Base-by-base conservation (phyloP, 139 green algal genomes). In the Auxenochlorella pyrenoidosa region DNA sequence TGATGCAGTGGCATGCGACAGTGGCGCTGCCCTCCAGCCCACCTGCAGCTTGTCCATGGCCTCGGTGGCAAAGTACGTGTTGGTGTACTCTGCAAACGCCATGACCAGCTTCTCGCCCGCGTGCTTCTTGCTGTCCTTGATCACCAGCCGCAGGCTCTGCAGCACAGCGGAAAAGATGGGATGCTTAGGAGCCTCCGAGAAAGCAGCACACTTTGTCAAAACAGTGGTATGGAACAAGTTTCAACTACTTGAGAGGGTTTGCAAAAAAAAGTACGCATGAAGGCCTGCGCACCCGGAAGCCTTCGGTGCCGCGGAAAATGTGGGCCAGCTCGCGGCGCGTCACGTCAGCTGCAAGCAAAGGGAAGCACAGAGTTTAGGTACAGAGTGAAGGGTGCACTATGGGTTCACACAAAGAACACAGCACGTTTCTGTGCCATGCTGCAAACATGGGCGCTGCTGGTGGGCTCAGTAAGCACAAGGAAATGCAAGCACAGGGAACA, bases 281-380 rank as follows among this genome's bases (percentile, higher is more conserved):
- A 72, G 6, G 10, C 34, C 5, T 8, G 12, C 75, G 30, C 58
- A 94, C 93, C 93, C 91, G 82, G 84, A 91, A 97, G 40, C 94
- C 94, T 38, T 90, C 87, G 43, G 93, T 94, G 40, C 89, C 90
- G 1, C 94, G 86, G 89, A 97, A 96, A 86, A 97, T 95, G 90
- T 97, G 94, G 2, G 87, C 78, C 22, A 94, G 47, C 92, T 97
- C 94, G 0, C 94, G 88, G 79, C 88, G 90, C 3, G 78, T 91
- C 22, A 92, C 63, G 83, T 97, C 93, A 34, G 75, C 75, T 81
- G 75, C 75, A 81, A 47, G 22, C 41, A 60, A 22, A 28, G 28
- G 4, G 10, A 18, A 6, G 26, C 26, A 47, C 26, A 38, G 41
- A 60, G 24, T 22, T 1, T 3, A 41, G 26, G 73, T 43, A 22